Base-by-base conservation (phyloP, 2,329 filamentous ascomycete species). In the Fusarium chaquense region DNA sequence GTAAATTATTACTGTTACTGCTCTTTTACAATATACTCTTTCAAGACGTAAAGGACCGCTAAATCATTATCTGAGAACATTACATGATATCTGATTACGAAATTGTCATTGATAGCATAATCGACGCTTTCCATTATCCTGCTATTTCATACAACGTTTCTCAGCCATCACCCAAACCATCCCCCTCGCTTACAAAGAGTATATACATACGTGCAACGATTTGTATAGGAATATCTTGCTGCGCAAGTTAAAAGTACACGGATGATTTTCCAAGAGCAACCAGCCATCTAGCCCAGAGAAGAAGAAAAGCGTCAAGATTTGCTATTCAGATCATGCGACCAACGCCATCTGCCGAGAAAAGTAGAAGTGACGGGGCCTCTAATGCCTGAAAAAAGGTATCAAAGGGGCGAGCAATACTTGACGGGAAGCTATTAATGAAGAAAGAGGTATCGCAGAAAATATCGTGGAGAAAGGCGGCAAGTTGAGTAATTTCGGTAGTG, bases 241-340 rank as follows among this genome's bases (percentile, higher is more conserved):
- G 58, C 51, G 62, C 58, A 58, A 46, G 65, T 65, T 76, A 75
- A 67, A 75, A 76, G 67, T 76, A 76, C 75, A 76, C 63, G 62
- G 67, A 69, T 54, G 69, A 67, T 60, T 75, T 75, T 76, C 73
- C 73, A 76, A 76, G 54, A 55, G 56, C 64, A 71, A 67, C 62
- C 72, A 71, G 69, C 62, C 72, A 72, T 73, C 70, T 75, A 75
- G 62, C 70, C 70, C 67, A 71, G 73, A 71, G 72, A 75, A 70
- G 64, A 64, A 68, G 41, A 71, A 73, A 73, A 70, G 46, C 59
- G 62, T 68, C 62, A 63, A 73, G 59, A 64, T 65, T 40, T 38
- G 44, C 52, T 63, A 54, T 68, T 71, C 62, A 67, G 66, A 56
- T 59, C 61, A 56, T 57, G 36, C 51, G 28, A 30, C 47, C 68